phyloP scores from a whole-genome alignment of 768 basidiomycete species.

The Lactarius psammicola region DNA sequence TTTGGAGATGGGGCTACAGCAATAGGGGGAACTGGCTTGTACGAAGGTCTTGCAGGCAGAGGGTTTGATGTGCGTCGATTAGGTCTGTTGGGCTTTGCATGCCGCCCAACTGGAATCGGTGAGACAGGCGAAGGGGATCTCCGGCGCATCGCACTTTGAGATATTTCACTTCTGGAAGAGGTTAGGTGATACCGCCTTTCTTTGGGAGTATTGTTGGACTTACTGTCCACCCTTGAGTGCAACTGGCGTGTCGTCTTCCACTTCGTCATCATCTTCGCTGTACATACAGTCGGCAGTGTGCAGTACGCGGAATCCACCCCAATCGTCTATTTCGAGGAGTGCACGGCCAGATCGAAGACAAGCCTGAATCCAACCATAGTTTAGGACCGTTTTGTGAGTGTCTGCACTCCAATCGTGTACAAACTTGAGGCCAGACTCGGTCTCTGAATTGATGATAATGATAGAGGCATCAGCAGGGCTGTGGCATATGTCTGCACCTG shows the following conservation, averaged over 20 bases:
- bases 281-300: slow-evolving; percentile 30
- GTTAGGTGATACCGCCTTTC: background rate
- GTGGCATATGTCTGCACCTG: slow-evolving; percentile 53
- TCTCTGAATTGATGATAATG: slow-evolving; percentile 56
- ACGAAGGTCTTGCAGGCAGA: background rate
- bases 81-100: background rate
- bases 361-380: slow-evolving; percentile 51
- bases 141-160: background rate
- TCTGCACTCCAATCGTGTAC: slow-evolving; percentile 59
- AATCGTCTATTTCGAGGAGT: slow-evolving; percentile 49
- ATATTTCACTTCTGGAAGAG: background rate
- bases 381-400: slow-evolving; percentile 47
- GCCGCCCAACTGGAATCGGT: background rate
- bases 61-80: background rate
- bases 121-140: slow-evolving; percentile 6
- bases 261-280: slow-evolving; percentile 16
- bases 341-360: slow-evolving; percentile 45
- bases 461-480: slow-evolving; percentile 53
- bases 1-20: background rate
- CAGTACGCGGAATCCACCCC: slow-evolving; percentile 42
- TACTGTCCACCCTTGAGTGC: background rate
- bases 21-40: background rate
- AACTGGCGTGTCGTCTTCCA: slow-evolving; percentile 1
- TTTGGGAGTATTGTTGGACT: background rate
- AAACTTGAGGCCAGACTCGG: slow-evolving; percentile 53